These are phyloP conservation scores for Volvariella surrecta DNA, from an alignment of 1,284 basidiomycete species.

Conservation along the genomic window DNA sequence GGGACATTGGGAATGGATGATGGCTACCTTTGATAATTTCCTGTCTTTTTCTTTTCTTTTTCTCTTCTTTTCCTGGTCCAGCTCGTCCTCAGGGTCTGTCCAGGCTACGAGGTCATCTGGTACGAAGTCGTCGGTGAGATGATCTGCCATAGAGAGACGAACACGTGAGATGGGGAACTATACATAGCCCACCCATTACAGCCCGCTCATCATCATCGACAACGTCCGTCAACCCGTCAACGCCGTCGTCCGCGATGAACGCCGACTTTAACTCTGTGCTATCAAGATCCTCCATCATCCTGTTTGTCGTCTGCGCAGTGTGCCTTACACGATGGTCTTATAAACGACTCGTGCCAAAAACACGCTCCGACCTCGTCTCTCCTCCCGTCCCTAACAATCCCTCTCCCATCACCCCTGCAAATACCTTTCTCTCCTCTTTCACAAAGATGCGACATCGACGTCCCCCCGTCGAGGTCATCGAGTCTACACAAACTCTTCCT, in stretches of 20 bases:
- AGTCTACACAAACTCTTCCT: neutral
- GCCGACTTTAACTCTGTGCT: constrained; percentile 13
- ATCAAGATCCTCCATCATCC: constrained; percentile 10
- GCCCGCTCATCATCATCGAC: neutral
- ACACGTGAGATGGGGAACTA: too few species aligned
- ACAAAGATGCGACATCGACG: neutral
- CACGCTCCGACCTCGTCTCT: neutral
- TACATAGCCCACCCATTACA: too few species aligned
- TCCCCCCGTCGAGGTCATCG: neutral
- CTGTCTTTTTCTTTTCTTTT: constrained; percentile 63
- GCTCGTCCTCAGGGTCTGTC: constrained; percentile 41
- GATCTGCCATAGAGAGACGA: constrained; percentile 48
- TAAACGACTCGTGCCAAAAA: constrained; percentile 12
- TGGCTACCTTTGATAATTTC: constrained; percentile 48
- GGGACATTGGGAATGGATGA: neutral
- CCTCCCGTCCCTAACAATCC: neutral
- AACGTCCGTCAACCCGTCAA: too few species aligned
- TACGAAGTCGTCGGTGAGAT: constrained; percentile 74
- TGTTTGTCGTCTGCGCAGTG: constrained; percentile 18
- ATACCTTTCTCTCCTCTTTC: neutral
- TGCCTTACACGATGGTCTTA: constrained; percentile 21
- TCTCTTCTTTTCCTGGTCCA: constrained; percentile 46
- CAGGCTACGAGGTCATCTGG: constrained; percentile 60
- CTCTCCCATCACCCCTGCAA: constrained; percentile 8
- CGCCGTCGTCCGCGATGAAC: too few species aligned